Base-by-base conservation (phyloP, 2,329 filamentous ascomycete genomes). In the Lasiodiplodia citricola region DNA sequence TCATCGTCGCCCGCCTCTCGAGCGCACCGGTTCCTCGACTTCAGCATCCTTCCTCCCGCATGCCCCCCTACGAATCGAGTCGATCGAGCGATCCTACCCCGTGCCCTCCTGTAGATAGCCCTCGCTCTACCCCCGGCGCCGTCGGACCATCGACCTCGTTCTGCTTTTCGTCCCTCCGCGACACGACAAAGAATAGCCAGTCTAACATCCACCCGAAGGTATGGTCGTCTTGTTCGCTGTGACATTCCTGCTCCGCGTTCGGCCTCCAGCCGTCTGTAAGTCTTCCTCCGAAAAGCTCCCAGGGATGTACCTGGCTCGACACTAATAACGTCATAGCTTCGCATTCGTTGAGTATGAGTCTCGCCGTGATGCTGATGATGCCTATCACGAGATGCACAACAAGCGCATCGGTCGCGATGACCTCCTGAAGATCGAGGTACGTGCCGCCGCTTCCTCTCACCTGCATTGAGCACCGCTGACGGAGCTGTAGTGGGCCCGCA, bases 381-480 rank as follows among this genome's bases (percentile, higher is more conserved):
- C 96, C 58, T 99, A 99, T 80, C 93, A 99, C 81, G 96, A 99
- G 85, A 99, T 99, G 96, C 96, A 99, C 80, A 98, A 98, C 86
- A 97, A 97, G 89, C 93, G 95, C 74, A 94, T 99, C 75, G 94
- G 94, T 58, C 91, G 95, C 71, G 96, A 99, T 79, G 96, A 99
- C 77, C 85, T 97, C 70, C 81, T 99, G 84, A 99, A 99, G 86
- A 98, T 99, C 73, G 96, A 99, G 88, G 96, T 97, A 83, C 74
- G 87, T 74, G 65, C 56, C 25, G 38, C 41, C 37, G 66, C 25
- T 28, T 28, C 28, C 31, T 62, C 31, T 25, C 50, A 31, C 25
- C 35, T 8, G n/a, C 18, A 6, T 50, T 50, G 23, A 37, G 35
- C 57, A 35, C 14, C 63, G 54, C 75, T 77, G 68, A 78, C 71